Base-by-base conservation (phyloP, 371 early-diverging fungal genomes). In the Rhizopus delemar region DNA sequence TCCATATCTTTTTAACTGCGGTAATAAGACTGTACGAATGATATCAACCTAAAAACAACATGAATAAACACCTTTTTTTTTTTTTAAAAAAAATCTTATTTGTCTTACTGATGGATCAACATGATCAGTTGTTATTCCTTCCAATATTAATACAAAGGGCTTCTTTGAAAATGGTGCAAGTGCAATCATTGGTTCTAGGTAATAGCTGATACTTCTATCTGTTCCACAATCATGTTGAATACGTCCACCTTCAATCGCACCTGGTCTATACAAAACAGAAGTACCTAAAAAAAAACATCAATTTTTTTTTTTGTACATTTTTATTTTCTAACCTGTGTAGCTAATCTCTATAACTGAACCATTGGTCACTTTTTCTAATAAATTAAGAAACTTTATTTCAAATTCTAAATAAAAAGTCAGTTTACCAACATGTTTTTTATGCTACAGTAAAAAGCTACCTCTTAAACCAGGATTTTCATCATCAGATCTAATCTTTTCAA, bases 41-140 rank as follows among this genome's bases (percentile, higher is more conserved):
- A 86, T 82, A 77, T 98, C 98, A 50, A 95, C 87, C 87, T 87
- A 22, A 55, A 33, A 60, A 46, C 16, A 41, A 45, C n/a, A n/a
- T 41, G 22, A 9, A 3, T 5, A 12, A 41, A 12, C 15, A 9
- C 12, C 41, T 38, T 5, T 41, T 63, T 41, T 46, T 16, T 22
- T 35, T 16, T 35, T 28, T 16, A 51, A 16, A 36, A n/a, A 22
- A 22, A 22, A 22, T 22, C 22, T 22, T 22, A 22, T 22, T 22
- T 22, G 22, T 22, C 81, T 65, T 80, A 85, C 88, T 59, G 88
- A 86, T 51, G 82, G 77, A 64, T 97, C 95, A 28, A 86, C 72
- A 66, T 93, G 91, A 72, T 96, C 93, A 66, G 94, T 94, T 0
- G 99, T 98, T 60, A 97, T 86, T 29, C 99, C 99, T 56, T 81